These are phyloP conservation scores for Xylariaceae sp. DNA, from an alignment of 2,329 filamentous ascomycete species.

Conservation along the genomic window DNA sequence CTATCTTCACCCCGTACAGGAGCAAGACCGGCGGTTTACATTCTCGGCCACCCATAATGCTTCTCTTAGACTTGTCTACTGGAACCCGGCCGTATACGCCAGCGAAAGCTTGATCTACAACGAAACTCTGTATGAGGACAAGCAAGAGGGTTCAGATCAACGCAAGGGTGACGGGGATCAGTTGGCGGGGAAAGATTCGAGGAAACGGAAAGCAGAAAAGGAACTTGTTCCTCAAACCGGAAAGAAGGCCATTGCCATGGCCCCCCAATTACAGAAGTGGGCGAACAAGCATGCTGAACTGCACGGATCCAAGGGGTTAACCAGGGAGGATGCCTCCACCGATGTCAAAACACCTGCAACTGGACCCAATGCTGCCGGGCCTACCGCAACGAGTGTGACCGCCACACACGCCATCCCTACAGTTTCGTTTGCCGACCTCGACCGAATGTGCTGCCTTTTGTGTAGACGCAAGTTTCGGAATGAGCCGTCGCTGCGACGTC, in stretches of 20 bases:
- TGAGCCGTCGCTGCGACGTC: slow-evolving; percentile 31
- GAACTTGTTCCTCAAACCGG: slow-evolving; percentile 26
- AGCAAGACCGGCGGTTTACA: slow-evolving; percentile 53
- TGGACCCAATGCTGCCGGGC: slow-evolving; percentile 17
- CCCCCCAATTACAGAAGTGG: slow-evolving; percentile 65
- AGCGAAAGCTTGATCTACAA: slow-evolving; percentile 55
- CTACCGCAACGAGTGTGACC: slow-evolving; percentile 7
- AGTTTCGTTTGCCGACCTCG: slow-evolving; percentile 54
- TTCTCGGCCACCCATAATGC: slow-evolving; percentile 66
- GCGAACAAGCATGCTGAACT: slow-evolving; percentile 62
- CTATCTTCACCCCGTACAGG: slow-evolving; percentile 50
- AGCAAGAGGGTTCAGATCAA: slow-evolving; percentile 30
- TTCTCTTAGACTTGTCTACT: slow-evolving; percentile 62
- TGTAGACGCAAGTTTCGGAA: slow-evolving; percentile 35
- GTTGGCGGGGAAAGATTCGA: slow-evolving; percentile 23
- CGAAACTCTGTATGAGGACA: slow-evolving; percentile 34
- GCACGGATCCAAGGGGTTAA: slow-evolving; percentile 48
- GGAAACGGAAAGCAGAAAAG: slow-evolving; percentile 41
- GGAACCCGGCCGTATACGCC: slow-evolving; percentile 66
- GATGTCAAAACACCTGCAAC: slow-evolving; percentile 17
- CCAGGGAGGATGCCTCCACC: slow-evolving; percentile 18
- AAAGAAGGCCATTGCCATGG: slow-evolving; percentile 47
- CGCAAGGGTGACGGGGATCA: slow-evolving; percentile 27
- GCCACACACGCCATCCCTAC: slow-evolving; percentile 26
- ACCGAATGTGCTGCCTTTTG: slow-evolving; percentile 34